Conservation (phyloP, 352 stramenopile species). For the Phytophthora pini region DNA sequence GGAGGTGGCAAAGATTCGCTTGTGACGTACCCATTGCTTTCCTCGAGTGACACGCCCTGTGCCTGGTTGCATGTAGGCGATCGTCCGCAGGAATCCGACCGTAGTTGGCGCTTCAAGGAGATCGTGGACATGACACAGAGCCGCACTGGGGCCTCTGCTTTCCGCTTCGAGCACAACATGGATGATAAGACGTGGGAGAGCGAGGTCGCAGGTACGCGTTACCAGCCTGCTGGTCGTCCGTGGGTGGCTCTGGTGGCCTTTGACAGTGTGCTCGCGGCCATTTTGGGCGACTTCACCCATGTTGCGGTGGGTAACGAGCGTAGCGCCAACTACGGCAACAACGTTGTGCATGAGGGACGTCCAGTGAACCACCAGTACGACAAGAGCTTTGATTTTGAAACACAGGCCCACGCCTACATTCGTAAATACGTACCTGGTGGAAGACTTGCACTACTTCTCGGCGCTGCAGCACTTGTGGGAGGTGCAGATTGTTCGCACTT, state of each 20-base stretch:
- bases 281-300: conserved; percentile 40
- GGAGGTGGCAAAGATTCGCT: conserved; percentile 50
- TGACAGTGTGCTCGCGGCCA: conserved; percentile 43
- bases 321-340: conserved; percentile 52
- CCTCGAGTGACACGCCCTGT: conserved; percentile 29
- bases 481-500: conserved; percentile 49
- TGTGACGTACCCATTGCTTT: conserved; percentile 42
- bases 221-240: conserved; percentile 40
- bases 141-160: conserved; percentile 18
- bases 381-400: conserved; percentile 56
- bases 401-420: conserved; percentile 41
- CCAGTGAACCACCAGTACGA: conserved; percentile 56
- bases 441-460: conserved; percentile 53
- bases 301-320: conserved; percentile 50
- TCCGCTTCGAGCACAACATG: conserved; percentile 48
- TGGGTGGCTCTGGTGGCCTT: conserved; percentile 51
- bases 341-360: conserved; percentile 38
- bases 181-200: conserved; percentile 36
- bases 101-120: conserved; percentile 40
- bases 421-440: conserved; percentile 34
- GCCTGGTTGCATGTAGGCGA: conserved; percentile 47
- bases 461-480: conserved; percentile 54
- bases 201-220: conserved; percentile 33
- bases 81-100: conserved; percentile 40
- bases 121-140: conserved; percentile 40